Evolutionary conservation across 75 land plant genomes (phyloP), one percentile per base, ranked within the genome.

Genomic region (Cryptomeria japonica): DNA sequence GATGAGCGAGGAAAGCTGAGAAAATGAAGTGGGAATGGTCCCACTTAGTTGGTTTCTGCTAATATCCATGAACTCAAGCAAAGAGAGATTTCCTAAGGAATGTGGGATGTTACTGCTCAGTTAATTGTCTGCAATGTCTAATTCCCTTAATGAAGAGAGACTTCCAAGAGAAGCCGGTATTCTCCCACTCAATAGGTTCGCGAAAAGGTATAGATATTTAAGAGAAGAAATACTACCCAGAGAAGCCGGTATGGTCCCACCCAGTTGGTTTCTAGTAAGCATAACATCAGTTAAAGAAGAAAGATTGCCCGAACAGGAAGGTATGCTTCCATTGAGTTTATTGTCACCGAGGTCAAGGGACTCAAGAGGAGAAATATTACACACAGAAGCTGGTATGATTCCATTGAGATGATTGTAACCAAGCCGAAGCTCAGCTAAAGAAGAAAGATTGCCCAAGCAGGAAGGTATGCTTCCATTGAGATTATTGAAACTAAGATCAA

Each of bases 101-200:
- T 39, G 41, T 39, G 41, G 41, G 41, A 39, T 39, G 41, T 2
- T 1, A 39, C 41, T 39, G 41, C 41, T 39, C 41, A 39, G 41
- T 39, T 39, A 2, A 39, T 39, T 39, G 41, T 39, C 41, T 39
- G 41, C 41, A 39, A 39, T 39, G 41, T 41, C 44, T n/a, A 92
- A 34, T 44, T 38, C 25, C 42, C 75, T 39, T 16, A 94, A 87
- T 0, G 88, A 79, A 3, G 90, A 86, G 25, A 88, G 37, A 73
- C 89, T 90, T 22, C 85, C 88, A 6, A 92, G 39, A 28, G 87
- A 78, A n/a, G 90, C 13, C 5, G 94, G 96, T n/a, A 95, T 93
- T 3, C 38, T 58, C 10, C 93, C 93, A 0, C 75, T 22, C 28
- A 94, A 56, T 22, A 2, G 25, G 44, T 89, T 93, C 68, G 61